These are phyloP conservation scores for Melastoma malabathricum DNA, from an alignment of 345 rosid species.

Conservation along the genomic window DNA sequence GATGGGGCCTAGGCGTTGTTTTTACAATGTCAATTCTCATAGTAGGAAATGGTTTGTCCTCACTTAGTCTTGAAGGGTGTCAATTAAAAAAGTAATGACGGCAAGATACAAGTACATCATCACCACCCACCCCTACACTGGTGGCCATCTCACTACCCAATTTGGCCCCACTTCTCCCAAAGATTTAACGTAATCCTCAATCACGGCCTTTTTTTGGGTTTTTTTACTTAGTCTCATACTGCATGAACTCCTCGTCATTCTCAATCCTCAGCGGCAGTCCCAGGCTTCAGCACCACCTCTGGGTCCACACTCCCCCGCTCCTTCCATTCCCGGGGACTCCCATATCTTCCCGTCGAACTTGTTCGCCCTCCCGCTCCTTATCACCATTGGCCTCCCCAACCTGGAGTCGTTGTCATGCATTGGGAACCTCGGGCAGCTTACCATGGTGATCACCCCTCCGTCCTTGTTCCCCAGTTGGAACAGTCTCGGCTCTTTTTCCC, in stretches of 20 bases:
- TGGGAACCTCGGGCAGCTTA: constrained; percentile 86
- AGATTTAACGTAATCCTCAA: neutral
- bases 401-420: constrained; percentile 95
- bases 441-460: constrained; percentile 82
- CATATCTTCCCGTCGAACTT: constrained; percentile 97
- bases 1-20: too few species aligned
- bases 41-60: neutral
- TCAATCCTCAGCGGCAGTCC: constrained; percentile 72
- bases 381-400: constrained; percentile 86
- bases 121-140: too few species aligned
- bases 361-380: constrained; percentile 75
- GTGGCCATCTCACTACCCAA: too few species aligned
- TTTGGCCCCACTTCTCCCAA: too few species aligned
- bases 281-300: constrained; percentile 74
- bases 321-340: constrained; percentile 83
- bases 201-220: neutral
- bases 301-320: constrained; percentile 69
- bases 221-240: constrained; percentile 22
- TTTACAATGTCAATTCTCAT: neutral
- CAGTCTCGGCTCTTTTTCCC: constrained; percentile 72
- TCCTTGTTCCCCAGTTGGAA: constrained; percentile 84
- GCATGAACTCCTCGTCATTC: constrained; percentile 63
- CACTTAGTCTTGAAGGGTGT: constrained; percentile 1
- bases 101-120: too few species aligned
- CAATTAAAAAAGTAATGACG: too few species aligned